Conservation (phyloP, 805 yeast genomes). For the Sugiyamaella qingdaonensis region DNA sequence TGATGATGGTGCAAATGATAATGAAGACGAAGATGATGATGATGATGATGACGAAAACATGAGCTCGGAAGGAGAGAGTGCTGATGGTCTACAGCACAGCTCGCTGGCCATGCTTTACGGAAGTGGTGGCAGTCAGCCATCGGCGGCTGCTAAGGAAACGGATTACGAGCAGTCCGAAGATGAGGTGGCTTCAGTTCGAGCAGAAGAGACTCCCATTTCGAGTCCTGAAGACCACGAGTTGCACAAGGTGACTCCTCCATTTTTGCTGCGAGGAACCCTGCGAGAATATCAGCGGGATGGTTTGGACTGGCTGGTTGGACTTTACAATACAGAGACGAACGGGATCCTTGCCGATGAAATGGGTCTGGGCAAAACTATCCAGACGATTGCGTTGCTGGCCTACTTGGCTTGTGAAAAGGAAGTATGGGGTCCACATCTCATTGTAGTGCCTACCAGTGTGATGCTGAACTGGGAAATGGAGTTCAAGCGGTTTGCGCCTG, state of each 20-base stretch:
- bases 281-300: constrained; percentile 96
- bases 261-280: constrained; percentile 67
- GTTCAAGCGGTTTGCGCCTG: constrained; percentile 96
- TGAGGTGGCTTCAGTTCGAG: constrained; percentile 6
- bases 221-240: constrained; percentile 16
- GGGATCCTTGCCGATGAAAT: constrained; percentile 98
- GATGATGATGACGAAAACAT: constrained; percentile 12
- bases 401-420: constrained; percentile 91
- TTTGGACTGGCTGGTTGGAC: constrained; percentile 91
- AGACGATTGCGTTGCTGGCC: constrained; percentile 80
- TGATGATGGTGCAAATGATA: too few relatives aligned
- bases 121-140: constrained; percentile 8
- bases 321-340: constrained; percentile 87
- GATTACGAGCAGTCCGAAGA: constrained; percentile 9
- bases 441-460: constrained; percentile 96
- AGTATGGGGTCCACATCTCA: constrained; percentile 97
- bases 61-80: constrained; percentile 16
- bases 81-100: constrained; percentile 7
- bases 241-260: constrained; percentile 44
- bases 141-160: background rate
- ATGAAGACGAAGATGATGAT: constrained; percentile 21
- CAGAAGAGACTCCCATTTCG: constrained; percentile 16
- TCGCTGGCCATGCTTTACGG: constrained; percentile 1
- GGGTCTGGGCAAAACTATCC: constrained; percentile 97
- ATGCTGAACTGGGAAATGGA: constrained; percentile 99